Evolutionary conservation across 805 yeast species (phyloP), one percentile per base, ranked within the genome.

Genomic region (Wickerhamiella allomyrinae): DNA sequence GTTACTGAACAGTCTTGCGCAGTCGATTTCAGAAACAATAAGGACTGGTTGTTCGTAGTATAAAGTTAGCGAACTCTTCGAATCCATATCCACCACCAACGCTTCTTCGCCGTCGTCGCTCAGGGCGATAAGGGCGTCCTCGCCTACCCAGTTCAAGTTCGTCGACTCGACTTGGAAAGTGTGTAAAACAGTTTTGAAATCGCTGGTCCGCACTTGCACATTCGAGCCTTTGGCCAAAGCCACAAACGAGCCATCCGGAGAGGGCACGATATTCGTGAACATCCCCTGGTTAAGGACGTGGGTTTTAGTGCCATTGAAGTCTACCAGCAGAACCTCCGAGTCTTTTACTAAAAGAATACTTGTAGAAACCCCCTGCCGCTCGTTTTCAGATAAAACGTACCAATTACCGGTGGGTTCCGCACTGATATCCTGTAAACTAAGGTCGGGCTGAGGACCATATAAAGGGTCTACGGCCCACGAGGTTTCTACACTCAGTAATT

Each of bases 141-240:
- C 75, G 0, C 89, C 84, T 56, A 95, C 79, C 97, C 96, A 91
- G 44, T 68, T 69, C 15, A 82, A 61, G 45, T 70, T 68, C 3
- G 9, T 13, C 4, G 13, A 15, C 5, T 22, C 21, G 14, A 15
- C n/a, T 5, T 11, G 14, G 21, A 5, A 31, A 7, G 17, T 7
- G 25, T 8, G 25, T 4, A 5, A 5, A 5, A 31, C 21, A 5
- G 13, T n/a, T n/a, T 27, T 11, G 15, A 27, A 27, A 7, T 14
- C 7, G 17, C 31, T 27, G 17, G 13, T 27, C 15, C 13, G 15
- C 5, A 27, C 31, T 4, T 7, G 6, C 5, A 27, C 11, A 5
- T 27, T 11, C 5, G 4, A 6, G 15, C 31, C 31, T 6, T 7
- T 9, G 15, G 6, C 6, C 6, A 27, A 27, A 11, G 31, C 31